Evolutionary conservation across 768 basidiomycete genomes (phyloP).

Genomic region (Termitomyces sp.): DNA sequence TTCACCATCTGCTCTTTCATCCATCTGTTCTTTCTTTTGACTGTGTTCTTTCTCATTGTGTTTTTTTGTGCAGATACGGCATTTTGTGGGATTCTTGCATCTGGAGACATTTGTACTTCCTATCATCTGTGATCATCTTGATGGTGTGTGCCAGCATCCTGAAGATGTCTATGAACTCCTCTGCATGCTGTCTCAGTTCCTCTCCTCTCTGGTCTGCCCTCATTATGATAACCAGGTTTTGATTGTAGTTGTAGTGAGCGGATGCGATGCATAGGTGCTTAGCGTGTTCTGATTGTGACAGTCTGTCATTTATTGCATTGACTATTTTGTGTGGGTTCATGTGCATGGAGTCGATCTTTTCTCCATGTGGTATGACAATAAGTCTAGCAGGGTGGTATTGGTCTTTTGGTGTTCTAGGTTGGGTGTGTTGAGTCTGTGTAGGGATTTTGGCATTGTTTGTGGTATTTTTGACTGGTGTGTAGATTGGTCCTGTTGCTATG

Average conservation of each 20-base stretch:
- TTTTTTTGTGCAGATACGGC: too few relatives aligned
- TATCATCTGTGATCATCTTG: constrained; percentile 13
- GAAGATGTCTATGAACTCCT: too few relatives aligned
- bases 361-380: neutral
- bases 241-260: constrained; percentile 11
- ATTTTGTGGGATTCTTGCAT: too few relatives aligned
- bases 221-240: constrained; percentile 14
- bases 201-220: constrained; percentile 13
- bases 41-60: too few relatives aligned
- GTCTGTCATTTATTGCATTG: constrained; percentile 5
- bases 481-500: neutral
- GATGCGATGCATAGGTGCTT: constrained; percentile 12
- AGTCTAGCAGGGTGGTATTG: neutral
- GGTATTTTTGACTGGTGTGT: neutral
- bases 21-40: too few relatives aligned
- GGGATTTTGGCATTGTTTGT: too few relatives aligned
- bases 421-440: neutral
- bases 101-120: constrained; percentile 16
- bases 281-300: neutral
- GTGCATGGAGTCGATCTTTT: neutral
- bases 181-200: constrained; percentile 5
- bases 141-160: constrained; percentile 1
- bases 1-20: too few relatives aligned
- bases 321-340: neutral
- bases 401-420: neutral